These are phyloP conservation scores for Calonectria naviculata DNA, from an alignment of 2,329 filamentous ascomycete species.

Conservation along the genomic window DNA sequence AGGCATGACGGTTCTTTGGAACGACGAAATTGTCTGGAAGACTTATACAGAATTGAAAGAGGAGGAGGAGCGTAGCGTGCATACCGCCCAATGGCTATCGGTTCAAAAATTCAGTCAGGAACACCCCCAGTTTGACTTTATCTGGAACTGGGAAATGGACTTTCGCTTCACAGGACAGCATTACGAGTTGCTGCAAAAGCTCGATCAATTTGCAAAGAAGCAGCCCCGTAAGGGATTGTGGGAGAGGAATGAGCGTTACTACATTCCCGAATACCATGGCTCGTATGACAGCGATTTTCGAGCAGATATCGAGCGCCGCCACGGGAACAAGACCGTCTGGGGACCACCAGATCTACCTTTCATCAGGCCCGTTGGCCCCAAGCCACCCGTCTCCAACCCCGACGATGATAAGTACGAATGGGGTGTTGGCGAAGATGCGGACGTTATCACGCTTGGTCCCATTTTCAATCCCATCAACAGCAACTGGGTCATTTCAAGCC, in stretches of 20 bases:
- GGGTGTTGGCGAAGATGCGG: conserved; percentile 81
- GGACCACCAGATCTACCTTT: conserved; percentile 70
- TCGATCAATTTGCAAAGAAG: conserved; percentile 70
- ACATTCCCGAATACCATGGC: conserved; percentile 76
- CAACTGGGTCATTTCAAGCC: conserved; percentile 77
- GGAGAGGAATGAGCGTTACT: conserved; percentile 80
- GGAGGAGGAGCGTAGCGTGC: conserved; percentile 63
- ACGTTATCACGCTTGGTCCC: conserved; percentile 80
- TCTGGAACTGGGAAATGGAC: conserved; percentile 93
- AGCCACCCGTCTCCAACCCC: conserved; percentile 68
- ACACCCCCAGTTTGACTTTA: conserved; percentile 82
- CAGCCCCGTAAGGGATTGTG: conserved; percentile 79
- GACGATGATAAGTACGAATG: conserved; percentile 77
- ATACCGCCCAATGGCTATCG: conserved; percentile 75
- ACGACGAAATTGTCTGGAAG: conserved; percentile 77
- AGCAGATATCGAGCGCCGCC: conserved; percentile 66
- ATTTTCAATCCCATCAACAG: conserved; percentile 81
- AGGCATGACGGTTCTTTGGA: conserved; percentile 80
- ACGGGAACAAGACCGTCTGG: conserved; percentile 72
- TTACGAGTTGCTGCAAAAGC: conserved; percentile 79
- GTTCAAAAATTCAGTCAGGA: conserved; percentile 81
- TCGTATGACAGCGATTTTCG: conserved; percentile 76
- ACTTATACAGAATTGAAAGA: conserved; percentile 83
- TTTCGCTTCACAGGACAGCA: conserved; percentile 83
- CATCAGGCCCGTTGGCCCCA: conserved; percentile 70